phyloP scores from a whole-genome alignment of 1,284 basidiomycete species.

The Leccinum angustisporum region DNA sequence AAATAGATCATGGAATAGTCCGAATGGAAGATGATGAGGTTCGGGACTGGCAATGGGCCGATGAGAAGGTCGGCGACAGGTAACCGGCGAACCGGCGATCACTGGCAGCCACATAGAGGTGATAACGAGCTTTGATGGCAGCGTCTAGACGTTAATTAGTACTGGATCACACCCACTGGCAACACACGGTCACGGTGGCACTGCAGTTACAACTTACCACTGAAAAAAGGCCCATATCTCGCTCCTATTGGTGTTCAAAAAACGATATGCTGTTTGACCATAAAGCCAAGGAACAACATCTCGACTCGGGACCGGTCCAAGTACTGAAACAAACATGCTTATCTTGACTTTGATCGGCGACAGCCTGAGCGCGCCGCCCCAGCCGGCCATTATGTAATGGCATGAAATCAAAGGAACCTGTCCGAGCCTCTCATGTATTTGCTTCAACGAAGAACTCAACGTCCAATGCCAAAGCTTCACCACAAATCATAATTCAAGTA shows the following conservation, averaged over 20 bases:
- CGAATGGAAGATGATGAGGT: not conserved
- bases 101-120: not conserved
- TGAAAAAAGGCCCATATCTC: not conserved
- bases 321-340: too few species aligned
- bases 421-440: too few species aligned
- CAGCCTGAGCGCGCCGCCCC: too few species aligned
- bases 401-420: too few species aligned
- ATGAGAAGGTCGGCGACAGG: not conserved
- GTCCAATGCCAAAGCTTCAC: not conserved
- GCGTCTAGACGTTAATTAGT: not conserved
- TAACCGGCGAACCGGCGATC: not conserved
- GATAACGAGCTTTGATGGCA: not conserved
- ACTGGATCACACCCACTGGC: not conserved
- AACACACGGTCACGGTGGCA: too few species aligned
- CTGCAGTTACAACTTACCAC: too few species aligned
- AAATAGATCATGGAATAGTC: not conserved
- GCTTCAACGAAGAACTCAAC: too few species aligned
- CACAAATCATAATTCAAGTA: not conserved
- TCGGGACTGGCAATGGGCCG: not conserved
- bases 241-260: not conserved
- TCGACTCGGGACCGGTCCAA: too few species aligned
- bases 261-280: not conserved
- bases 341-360: too few species aligned
- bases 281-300: not conserved
- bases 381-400: too few species aligned